Conservation (phyloP, 192 early-diverging fungal species). For the Rhizophlyctis rosea region DNA sequence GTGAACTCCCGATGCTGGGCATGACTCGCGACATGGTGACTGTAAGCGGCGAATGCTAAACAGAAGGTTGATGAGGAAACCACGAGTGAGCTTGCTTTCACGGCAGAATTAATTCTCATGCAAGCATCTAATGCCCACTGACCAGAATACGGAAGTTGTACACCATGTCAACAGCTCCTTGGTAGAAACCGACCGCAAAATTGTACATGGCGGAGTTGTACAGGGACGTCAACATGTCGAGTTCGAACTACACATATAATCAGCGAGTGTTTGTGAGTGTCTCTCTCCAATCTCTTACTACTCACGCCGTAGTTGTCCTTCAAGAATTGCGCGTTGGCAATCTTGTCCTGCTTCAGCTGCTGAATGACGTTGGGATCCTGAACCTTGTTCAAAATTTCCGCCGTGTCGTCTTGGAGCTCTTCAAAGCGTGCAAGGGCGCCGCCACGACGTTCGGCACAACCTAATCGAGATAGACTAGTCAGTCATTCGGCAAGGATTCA, state of each 20-base stretch:
- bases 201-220: constrained; percentile 89
- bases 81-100: no score
- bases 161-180: constrained; percentile 86
- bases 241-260: constrained; percentile 78
- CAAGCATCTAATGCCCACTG: no score
- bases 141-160: constrained; percentile 94
- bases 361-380: constrained; percentile 88
- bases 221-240: constrained; percentile 79
- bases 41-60: no score
- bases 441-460: constrained; percentile 69
- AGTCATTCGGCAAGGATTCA: no score
- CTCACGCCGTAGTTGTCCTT: constrained; percentile 78
- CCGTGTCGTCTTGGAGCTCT: constrained; percentile 69
- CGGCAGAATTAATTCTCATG: no score
- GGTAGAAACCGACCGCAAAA: constrained; percentile 91
- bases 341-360: constrained; percentile 90
- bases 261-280: no score
- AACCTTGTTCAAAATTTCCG: constrained; percentile 83
- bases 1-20: no score
- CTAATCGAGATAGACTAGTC: no score
- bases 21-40: no score
- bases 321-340: constrained; percentile 85
- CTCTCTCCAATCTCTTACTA: no score
- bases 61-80: no score
- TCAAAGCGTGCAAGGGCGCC: constrained; percentile 72